Evolutionary conservation across 495 filamentous ascomycete genomes (phyloP).

Genomic region (Penicillium arizonense): DNA sequence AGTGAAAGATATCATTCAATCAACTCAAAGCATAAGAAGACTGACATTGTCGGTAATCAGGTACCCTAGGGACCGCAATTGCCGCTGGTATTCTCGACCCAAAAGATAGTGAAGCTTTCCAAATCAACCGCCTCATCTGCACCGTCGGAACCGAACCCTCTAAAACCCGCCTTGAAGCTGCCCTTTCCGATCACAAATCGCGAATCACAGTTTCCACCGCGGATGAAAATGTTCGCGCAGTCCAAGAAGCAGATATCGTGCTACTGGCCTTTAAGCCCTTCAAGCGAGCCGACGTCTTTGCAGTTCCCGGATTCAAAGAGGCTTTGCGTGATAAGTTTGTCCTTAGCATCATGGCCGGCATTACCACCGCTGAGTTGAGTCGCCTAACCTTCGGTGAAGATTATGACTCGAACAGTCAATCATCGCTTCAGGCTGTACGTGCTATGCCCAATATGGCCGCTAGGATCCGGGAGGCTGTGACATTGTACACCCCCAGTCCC

Average conservation of each 20-base stretch:
- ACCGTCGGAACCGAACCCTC: neutral
- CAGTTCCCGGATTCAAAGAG: conserved; percentile 10
- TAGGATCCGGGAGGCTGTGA: conserved; percentile 20
- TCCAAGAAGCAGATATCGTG: conserved; percentile 19
- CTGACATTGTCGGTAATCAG: neutral
- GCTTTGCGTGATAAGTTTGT: conserved; percentile 20
- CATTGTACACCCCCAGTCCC: conserved; percentile 10
- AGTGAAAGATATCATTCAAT: neutral
- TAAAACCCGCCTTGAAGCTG: neutral
- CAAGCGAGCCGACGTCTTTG: conserved; percentile 13
- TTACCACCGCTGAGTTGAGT: conserved; percentile 17
- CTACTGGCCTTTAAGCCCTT: conserved; percentile 24
- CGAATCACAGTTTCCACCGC: conserved; percentile 5
- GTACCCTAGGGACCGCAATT: neutral
- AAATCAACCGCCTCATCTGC: neutral
- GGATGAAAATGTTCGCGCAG: conserved; percentile 15
- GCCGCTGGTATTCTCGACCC: neutral
- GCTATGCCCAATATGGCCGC: conserved; percentile 36
- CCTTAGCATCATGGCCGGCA: conserved; percentile 24
- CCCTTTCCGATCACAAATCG: neutral
- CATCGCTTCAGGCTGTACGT: conserved; percentile 12
- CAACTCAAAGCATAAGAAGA: too few species aligned
- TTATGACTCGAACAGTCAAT: neutral
- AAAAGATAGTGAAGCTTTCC: neutral
- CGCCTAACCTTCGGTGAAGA: neutral